These are phyloP conservation scores for Lodderomyces orthopsilosis DNA, from an alignment of 1,139 yeast species.

Conservation along the genomic window DNA sequence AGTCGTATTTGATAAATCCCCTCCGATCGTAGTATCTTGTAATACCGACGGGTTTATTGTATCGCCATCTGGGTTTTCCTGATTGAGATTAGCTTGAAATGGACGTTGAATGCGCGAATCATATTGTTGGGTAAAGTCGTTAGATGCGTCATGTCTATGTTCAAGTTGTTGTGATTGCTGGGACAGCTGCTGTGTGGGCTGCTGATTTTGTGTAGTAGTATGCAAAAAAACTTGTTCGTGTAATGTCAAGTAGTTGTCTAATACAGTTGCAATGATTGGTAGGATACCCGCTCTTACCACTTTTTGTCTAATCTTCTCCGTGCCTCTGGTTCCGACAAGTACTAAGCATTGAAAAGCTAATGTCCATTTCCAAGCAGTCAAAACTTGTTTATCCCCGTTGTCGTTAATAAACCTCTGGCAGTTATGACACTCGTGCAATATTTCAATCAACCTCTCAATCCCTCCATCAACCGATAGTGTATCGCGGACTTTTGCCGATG, in stretches of 20 bases:
- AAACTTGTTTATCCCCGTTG: slow-evolving; percentile 48
- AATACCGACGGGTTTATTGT: background rate
- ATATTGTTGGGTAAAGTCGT: slow-evolving; percentile 3
- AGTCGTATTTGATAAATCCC: background rate
- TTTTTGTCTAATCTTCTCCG: slow-evolving; percentile 78
- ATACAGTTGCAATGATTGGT: slow-evolving; percentile 85
- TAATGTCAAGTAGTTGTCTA: slow-evolving; percentile 71
- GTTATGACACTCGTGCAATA: slow-evolving; percentile 73
- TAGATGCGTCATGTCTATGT: slow-evolving; percentile 2
- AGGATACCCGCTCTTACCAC: slow-evolving; percentile 90
- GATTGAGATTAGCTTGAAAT: slow-evolving; percentile 7
- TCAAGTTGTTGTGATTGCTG: slow-evolving; percentile 11
- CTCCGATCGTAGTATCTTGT: background rate
- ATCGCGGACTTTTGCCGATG: slow-evolving; percentile 86
- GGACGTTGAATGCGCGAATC: slow-evolving; percentile 5
- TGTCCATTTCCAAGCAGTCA: slow-evolving; percentile 96
- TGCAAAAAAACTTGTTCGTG: slow-evolving; percentile 40
- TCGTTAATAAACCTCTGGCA: slow-evolving; percentile 7
- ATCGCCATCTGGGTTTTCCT: background rate
- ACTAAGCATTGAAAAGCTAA: slow-evolving; percentile 90
- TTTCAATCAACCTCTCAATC: slow-evolving; percentile 79
- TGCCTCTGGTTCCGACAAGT: slow-evolving; percentile 87
- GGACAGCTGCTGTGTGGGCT: slow-evolving; percentile 7
- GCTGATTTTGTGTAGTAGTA: slow-evolving; percentile 31
- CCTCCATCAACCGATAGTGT: slow-evolving; percentile 91